phyloP scores from a whole-genome alignment of 2,329 filamentous ascomycete genomes.

The Pyricularia pennisetigena region DNA sequence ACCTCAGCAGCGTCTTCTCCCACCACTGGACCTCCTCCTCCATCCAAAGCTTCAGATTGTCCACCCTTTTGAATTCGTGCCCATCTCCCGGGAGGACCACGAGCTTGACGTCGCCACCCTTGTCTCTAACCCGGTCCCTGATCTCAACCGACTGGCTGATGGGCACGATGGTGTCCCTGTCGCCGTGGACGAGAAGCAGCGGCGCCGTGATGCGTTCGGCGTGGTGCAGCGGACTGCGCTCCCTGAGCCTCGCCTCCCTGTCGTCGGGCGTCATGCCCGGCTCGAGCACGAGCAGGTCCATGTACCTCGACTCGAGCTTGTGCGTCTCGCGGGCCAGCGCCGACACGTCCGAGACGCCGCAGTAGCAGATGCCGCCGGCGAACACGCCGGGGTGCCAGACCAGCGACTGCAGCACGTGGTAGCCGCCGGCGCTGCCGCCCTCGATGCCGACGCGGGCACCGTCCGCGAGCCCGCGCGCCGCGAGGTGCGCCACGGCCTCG shows the following conservation, averaged over 20 bases:
- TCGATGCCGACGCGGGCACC: conserved; percentile 8
- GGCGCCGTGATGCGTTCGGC: conserved; percentile 37
- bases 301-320: conserved; percentile 46
- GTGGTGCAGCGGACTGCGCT: conserved; percentile 38
- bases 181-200: conserved; percentile 46
- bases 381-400: conserved; percentile 34
- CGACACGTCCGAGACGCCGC: conserved; percentile 40
- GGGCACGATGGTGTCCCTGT: conserved; percentile 46
- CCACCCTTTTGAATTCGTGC: conserved; percentile 34
- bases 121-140: conserved; percentile 31
- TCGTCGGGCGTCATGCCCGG: conserved; percentile 24
- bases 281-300: conserved; percentile 31
- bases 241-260: conserved; percentile 31
- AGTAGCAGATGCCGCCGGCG: conserved; percentile 37
- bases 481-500: conserved; percentile 33
- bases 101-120: conserved; percentile 29
- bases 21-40: conserved; percentile 38
- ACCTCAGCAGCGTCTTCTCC: conserved; percentile 25
- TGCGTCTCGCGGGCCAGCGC: conserved; percentile 36
- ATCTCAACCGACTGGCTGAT: conserved; percentile 45
- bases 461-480: conserved; percentile 13
- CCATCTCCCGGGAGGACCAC: conserved; percentile 39
- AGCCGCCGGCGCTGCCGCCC: conserved; percentile 42
- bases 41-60: conserved; percentile 27
- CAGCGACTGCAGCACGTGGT: conserved; percentile 39